Evolutionary conservation across 768 basidiomycete species (phyloP).

Genomic region (Podaxis sp.): DNA sequence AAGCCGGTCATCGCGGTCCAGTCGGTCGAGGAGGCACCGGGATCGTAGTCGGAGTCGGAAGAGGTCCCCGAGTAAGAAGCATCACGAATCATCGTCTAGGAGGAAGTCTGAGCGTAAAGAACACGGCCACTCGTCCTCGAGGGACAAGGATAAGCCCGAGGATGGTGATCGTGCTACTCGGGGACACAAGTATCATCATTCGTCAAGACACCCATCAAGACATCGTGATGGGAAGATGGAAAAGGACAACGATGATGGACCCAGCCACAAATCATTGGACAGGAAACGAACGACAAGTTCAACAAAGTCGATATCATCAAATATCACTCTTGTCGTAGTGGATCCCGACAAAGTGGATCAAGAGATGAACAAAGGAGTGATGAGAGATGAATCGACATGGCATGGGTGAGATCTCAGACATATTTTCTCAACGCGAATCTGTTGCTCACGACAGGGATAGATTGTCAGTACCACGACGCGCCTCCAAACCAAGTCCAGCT

Average conservation of each 20-base stretch:
- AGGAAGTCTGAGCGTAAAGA: slow-evolving; percentile 15
- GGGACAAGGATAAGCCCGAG: slow-evolving; percentile 19
- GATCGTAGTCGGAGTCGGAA: slow-evolving; percentile 7
- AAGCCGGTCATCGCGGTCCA: slow-evolving; percentile 30
- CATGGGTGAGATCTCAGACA: slow-evolving; percentile 36
- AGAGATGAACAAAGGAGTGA: not conserved
- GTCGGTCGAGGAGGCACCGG: slow-evolving; percentile 23
- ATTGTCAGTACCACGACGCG: slow-evolving; percentile 31
- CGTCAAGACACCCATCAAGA: slow-evolving; percentile 4
- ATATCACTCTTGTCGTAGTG: slow-evolving; percentile 40
- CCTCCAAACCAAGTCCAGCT: slow-evolving; percentile 19
- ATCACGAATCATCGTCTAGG: slow-evolving; percentile 11
- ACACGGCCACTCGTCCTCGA: slow-evolving; percentile 14
- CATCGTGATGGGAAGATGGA: slow-evolving; percentile 18
- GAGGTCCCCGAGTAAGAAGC: slow-evolving; percentile 5
- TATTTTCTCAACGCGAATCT: not conserved
- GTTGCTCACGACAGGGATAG: not conserved
- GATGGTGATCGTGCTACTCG: slow-evolving; percentile 19
- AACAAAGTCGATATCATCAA: slow-evolving; percentile 18
- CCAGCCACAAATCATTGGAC: slow-evolving; percentile 10
- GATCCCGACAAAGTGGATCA: slow-evolving; percentile 31
- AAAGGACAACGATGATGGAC: slow-evolving; percentile 23
- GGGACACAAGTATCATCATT: slow-evolving; percentile 2
- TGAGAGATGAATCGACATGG: slow-evolving; percentile 29
- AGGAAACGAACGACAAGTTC: slow-evolving; percentile 17